Evolutionary conservation across 2,329 filamentous ascomycete species (phyloP).

Genomic region (Cladosporium cucumerinum): DNA sequence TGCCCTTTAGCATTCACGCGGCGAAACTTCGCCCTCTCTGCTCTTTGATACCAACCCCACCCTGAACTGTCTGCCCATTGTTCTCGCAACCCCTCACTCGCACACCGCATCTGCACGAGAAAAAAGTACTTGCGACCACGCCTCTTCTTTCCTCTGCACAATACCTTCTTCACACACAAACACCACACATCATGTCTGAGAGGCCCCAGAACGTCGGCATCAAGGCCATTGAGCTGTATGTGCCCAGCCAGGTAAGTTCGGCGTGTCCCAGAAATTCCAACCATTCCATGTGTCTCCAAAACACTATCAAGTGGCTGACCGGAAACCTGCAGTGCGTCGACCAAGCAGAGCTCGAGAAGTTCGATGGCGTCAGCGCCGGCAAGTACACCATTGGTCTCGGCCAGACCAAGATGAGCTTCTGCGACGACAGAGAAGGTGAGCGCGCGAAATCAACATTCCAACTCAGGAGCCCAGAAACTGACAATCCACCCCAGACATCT

Average conservation of each 20-base stretch:
- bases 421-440: conserved; percentile 52
- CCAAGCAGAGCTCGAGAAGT: conserved; percentile 53
- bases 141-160: neutral
- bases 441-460: neutral
- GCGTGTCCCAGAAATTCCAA: neutral
- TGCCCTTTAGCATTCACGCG: conserved; percentile 1
- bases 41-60: conserved; percentile 14
- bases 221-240: conserved; percentile 55
- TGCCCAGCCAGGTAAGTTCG: conserved; percentile 49
- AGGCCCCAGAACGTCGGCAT: conserved; percentile 52
- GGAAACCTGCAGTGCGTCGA: conserved; percentile 47
- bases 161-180: neutral
- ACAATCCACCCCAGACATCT: conserved; percentile 43
- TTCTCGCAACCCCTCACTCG: conserved; percentile 15
- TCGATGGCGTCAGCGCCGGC: conserved; percentile 51
- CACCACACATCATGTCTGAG: conserved; percentile 37
- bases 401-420: conserved; percentile 56
- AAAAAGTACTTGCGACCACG: conserved; percentile 4
- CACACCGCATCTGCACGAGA: conserved; percentile 13
- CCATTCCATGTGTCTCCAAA: neutral
- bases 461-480: neutral
- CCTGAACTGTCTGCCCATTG: conserved; percentile 4
- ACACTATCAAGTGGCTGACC: conserved; percentile 19
- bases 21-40: conserved; percentile 14
- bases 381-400: conserved; percentile 56